Conservation (phyloP, 2,329 filamentous ascomycete genomes). For the Apiospora malaysiana region DNA sequence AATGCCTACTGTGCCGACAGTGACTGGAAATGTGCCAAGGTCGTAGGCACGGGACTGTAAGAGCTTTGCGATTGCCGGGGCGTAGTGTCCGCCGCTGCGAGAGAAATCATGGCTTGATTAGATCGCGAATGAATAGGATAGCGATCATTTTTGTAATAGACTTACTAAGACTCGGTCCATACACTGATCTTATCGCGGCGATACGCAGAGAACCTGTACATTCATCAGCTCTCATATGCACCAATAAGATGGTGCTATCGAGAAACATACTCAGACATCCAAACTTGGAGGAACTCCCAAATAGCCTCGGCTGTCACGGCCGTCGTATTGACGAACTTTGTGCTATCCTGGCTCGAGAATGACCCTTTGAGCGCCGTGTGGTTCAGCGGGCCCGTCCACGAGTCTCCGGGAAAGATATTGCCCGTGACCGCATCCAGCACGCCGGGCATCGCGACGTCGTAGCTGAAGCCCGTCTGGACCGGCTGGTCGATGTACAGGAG, state of each 20-base stretch:
- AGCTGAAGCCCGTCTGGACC: slow-evolving; percentile 62
- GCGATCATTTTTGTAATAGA: not conserved
- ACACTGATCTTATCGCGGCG: slow-evolving; percentile 49
- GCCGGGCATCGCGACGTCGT: slow-evolving; percentile 39
- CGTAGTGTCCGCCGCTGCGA: slow-evolving; percentile 30
- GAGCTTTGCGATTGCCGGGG: slow-evolving; percentile 27
- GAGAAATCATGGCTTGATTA: slow-evolving; percentile 3
- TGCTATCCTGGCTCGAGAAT: slow-evolving; percentile 52
- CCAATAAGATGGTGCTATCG: slow-evolving; percentile 42
- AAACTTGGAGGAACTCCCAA: slow-evolving; percentile 64
- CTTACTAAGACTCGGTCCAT: slow-evolving; percentile 42
- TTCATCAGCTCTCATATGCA: not conserved
- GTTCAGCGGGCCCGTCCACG: slow-evolving; percentile 22
- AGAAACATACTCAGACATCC: slow-evolving; percentile 26
- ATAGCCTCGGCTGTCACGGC: slow-evolving; percentile 56
- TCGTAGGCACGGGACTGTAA: slow-evolving; percentile 23
- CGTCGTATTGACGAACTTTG: slow-evolving; percentile 36
- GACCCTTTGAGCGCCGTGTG: slow-evolving; percentile 39
- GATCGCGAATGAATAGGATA: not conserved
- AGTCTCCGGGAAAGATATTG: slow-evolving; percentile 21
- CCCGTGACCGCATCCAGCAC: slow-evolving; percentile 31
- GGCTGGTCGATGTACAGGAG: slow-evolving; percentile 68
- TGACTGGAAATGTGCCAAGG: not conserved
- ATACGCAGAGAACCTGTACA: slow-evolving; percentile 52
- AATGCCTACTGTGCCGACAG: slow-evolving; percentile 67